A percentile compares a stretch with the other conserved stretches of the same genome.
phyloP scores from a whole-genome alignment of 768 basidiomycete genomes.

The Pleurotus tuoliensis region DNA sequence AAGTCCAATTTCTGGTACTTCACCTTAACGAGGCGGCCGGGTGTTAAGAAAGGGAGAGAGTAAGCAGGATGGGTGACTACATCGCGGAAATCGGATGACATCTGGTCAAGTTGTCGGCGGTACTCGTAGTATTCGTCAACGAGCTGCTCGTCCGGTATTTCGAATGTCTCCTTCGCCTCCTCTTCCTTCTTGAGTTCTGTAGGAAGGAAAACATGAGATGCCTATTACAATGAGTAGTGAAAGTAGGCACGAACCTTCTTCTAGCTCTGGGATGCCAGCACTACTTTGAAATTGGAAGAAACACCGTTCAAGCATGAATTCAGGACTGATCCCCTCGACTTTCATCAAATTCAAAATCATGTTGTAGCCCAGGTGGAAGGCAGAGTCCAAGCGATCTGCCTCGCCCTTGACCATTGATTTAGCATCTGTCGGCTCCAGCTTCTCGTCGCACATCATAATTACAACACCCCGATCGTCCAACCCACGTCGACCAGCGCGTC shows the following conservation, averaged over 20 bases:
- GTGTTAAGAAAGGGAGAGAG: slow-evolving; percentile 89
- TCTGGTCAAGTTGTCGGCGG: slow-evolving; percentile 89
- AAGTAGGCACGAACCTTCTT: slow-evolving; percentile 58
- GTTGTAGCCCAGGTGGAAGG: slow-evolving; percentile 98
- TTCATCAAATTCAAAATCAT: slow-evolving; percentile 99
- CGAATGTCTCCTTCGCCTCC: slow-evolving; percentile 52
- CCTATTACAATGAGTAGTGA: not conserved
- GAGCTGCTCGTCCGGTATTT: slow-evolving; percentile 79
- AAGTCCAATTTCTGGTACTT: slow-evolving; percentile 86
- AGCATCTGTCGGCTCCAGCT: slow-evolving; percentile 86
- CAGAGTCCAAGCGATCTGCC: slow-evolving; percentile 94
- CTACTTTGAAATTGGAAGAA: slow-evolving; percentile 99
- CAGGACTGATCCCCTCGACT: slow-evolving; percentile 97
- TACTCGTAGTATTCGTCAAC: slow-evolving; percentile 91
- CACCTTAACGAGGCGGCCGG: slow-evolving; percentile 89
- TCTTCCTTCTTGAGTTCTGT: slow-evolving; percentile 78
- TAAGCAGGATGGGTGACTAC: slow-evolving; percentile 96
- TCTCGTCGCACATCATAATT: slow-evolving; percentile 99
- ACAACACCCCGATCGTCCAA: slow-evolving; percentile 98
- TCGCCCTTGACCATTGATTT: slow-evolving; percentile 98
- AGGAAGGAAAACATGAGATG: not conserved
- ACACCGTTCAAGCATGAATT: slow-evolving; percentile 95
- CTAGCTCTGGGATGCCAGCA: slow-evolving; percentile 79
- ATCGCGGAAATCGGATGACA: slow-evolving; percentile 82
- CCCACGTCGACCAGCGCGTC: slow-evolving; percentile 94